phyloP scores from a whole-genome alignment of 202 grass and related monocot genomes.

The Cymbopogon flexuosus region DNA sequence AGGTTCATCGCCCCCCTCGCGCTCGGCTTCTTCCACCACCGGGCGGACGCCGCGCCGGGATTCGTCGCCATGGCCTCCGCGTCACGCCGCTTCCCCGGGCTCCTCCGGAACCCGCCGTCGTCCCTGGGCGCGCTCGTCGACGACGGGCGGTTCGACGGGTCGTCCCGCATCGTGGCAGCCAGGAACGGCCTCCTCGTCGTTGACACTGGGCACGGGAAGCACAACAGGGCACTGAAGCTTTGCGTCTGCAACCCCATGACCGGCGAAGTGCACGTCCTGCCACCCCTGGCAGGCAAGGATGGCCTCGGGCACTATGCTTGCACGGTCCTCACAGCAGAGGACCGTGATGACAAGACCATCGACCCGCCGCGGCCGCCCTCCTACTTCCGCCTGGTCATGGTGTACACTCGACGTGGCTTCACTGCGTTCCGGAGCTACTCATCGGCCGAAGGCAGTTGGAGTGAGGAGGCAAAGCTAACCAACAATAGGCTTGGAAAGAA shows the following conservation, averaged over 20 bases:
- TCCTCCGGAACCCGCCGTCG: neutral
- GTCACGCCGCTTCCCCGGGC: neutral
- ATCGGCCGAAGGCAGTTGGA: neutral
- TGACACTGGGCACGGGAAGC: neutral
- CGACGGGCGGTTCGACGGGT: neutral
- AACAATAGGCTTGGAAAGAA: neutral
- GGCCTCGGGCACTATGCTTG: neutral
- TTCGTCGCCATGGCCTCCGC: neutral
- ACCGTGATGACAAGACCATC: neutral
- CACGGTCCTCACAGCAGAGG: neutral
- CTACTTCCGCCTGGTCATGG: neutral
- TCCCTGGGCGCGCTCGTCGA: neutral
- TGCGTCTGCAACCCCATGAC: slow-evolving; percentile 13
- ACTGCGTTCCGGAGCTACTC: neutral
- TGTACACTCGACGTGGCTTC: neutral
- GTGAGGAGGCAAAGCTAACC: neutral
- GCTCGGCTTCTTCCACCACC: neutral
- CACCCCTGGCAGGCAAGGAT: neutral
- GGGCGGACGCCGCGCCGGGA: neutral
- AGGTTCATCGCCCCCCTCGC: neutral
- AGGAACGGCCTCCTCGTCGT: neutral
- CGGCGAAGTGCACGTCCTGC: neutral
- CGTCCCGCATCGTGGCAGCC: neutral
- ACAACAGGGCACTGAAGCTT: neutral
- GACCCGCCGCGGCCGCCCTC: neutral